phyloP scores from a whole-genome alignment of 805 yeast species.

The Teunomyces kruisii region DNA sequence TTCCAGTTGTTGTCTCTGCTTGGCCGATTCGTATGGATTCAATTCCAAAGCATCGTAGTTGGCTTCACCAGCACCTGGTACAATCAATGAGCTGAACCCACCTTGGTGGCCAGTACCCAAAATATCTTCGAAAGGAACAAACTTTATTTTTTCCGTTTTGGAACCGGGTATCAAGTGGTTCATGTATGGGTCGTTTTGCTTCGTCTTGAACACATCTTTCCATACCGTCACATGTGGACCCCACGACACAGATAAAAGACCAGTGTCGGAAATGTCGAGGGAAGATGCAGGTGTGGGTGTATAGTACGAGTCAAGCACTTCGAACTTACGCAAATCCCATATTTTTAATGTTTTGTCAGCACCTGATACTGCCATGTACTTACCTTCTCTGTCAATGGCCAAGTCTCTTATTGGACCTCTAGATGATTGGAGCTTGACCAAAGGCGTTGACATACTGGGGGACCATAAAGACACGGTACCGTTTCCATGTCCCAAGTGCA shows the following conservation, averaged over 20 bases:
- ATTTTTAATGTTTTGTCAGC: conserved; percentile 80
- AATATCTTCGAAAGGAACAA: conserved; percentile 96
- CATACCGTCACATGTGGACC: conserved; percentile 94
- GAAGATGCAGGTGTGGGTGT: conserved; percentile 85
- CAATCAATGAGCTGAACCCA: conserved; percentile 52
- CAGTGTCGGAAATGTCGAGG: conserved; percentile 81
- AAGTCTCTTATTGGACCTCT: conserved; percentile 86
- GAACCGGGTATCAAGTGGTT: conserved; percentile 81
- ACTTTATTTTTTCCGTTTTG: conserved; percentile 62
- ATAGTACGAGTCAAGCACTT: conserved; percentile 66
- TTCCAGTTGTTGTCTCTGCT: conserved; percentile 92
- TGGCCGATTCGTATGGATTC: conserved; percentile 88
- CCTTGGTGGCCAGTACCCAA: conserved; percentile 80
- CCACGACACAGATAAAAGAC: conserved; percentile 86
- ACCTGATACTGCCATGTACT: conserved; percentile 91
- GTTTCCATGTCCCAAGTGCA: conserved; percentile 89
- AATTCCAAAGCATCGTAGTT: conserved; percentile 91
- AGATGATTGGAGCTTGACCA: conserved; percentile 76
- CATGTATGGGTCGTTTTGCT: conserved; percentile 88
- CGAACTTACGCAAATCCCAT: conserved; percentile 90
- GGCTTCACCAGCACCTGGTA: conserved; percentile 98
- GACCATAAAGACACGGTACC: conserved; percentile 95
- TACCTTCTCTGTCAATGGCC: conserved; percentile 88
- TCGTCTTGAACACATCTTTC: conserved; percentile 76
- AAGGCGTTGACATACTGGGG: conserved; percentile 81